Evolutionary conservation across 164 flowering plant genomes (phyloP), one percentile per base, ranked within the genome.

Genomic region (Kalanchoe fedtschenkoi): DNA sequence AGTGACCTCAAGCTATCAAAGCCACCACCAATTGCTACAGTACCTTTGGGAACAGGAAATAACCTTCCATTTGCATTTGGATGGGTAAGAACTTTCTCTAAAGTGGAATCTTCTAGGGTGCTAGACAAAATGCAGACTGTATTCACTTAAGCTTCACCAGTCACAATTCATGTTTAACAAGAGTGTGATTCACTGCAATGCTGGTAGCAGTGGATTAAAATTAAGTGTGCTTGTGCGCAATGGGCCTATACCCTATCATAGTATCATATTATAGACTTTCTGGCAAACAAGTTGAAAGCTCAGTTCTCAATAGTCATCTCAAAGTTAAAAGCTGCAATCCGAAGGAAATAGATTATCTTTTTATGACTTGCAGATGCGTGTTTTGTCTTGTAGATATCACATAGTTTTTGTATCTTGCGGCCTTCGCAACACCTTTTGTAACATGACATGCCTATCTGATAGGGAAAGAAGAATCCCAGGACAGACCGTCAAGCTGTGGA

Each of bases 401-500:
- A 37, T n/a, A n/a, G n/a, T n/a, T n/a, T n/a, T n/a, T n/a, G n/a
- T n/a, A 37, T 5, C 39, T 37, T 37, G 11, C 13, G 39, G 0
- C 11, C 39, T 37, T 37, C 11, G 11, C 13, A 37, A 37, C 39
- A 37, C 11, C 13, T 37, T 37, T 37, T 37, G 39, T 37, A 37
- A 0, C 39, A 22, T 51, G 29, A 3, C 22, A 51, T 51, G 5
- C 17, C 39, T 33, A 29, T 56, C 63, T 74, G 72, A 30, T 78
- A 93, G 99, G 99, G 99, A 34, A 93, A 90, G 78, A 93, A 75
- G 71, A 93, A 93, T 77, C 99, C 99, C 13, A 91, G 86, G 28
- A 93, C 97, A 34, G 85, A 88, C 68, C 63, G 35, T 21, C 65
- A 78, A 1, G 72, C 97, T 56, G 99, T 88, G 61, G 67, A 66